Evolutionary conservation across 768 basidiomycete genomes (phyloP), one percentile per base, ranked within the genome.

Genomic region (Russula vinacea): DNA sequence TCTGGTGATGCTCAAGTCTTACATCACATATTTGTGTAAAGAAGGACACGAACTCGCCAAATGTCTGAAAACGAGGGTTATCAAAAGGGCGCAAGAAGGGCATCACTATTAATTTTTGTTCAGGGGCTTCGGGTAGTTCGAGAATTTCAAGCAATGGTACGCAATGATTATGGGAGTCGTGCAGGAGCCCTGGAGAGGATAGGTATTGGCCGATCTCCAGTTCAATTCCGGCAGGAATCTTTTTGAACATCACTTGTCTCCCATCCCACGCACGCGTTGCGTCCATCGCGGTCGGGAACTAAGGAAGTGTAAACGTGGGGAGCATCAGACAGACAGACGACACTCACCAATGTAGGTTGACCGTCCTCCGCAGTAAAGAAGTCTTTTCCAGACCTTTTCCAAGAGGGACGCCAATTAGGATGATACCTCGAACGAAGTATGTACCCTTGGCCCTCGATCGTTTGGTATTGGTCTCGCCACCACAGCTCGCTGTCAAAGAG

Each of bases 11-110:
- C 11, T 17, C 7, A 51, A n/a, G 37, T 50, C 59, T 62, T 39
- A 62, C 58, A 24, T 62, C 39, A 42, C 60, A 62, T 19, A 50
- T 58, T 44, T 53, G 65, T 42, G 55, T 39, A 55, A 69, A 62
- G 58, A 70, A 70, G 1, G 62, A 56, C n/a, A 70, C 42, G 29
- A 60, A 67, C 35, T 70, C 66, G 50, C 65, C 60, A 16, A 59
- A 57, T 1, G 69, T 67, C 39, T 56, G 40, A 49, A 69, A 69
- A 13, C 16, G 60, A 14, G 69, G 69, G 4, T 63, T 39, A 33
- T 60, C 42, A 11, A 67, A 67, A 4, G 50, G 16, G 29, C 65
- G 65, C 17, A 69, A 32, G 26, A 51, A 66, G 33, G 69, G 69
- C 56, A 67, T 62, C 37, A 70, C 60, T 3, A 69, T 49, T 19